A percentile compares a stretch with the other conserved stretches of the same genome.
Conservation (phyloP, 1,139 yeast species). For the Candida sanyaensis region DNA sequence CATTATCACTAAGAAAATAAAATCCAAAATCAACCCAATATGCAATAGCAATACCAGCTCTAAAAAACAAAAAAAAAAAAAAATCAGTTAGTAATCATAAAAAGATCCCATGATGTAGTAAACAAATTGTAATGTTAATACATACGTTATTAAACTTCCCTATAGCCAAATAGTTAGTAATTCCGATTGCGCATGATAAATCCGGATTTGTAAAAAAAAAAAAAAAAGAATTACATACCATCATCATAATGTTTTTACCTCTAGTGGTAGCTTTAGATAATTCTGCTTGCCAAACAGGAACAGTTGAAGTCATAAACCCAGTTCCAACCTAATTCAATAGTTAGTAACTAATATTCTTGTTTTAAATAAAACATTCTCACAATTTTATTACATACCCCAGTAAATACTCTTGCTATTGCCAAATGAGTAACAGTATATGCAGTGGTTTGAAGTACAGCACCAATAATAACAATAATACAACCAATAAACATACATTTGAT, state of each 20-base stretch:
- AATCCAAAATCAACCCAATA: slow-evolving; percentile 50
- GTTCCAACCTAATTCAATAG: slow-evolving; percentile 34
- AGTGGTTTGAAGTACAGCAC: slow-evolving; percentile 38
- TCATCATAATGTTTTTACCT: slow-evolving; percentile 35
- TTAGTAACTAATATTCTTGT: background rate
- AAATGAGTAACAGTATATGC: slow-evolving; percentile 35
- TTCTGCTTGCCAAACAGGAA: slow-evolving; percentile 43
- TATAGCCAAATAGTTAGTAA: slow-evolving; percentile 13
- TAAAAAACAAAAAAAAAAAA: background rate
- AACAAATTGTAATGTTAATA: background rate
- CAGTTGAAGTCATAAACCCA: slow-evolving; percentile 37
- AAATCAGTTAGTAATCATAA: no score
- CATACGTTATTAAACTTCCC: slow-evolving; percentile 35
- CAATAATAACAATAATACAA: slow-evolving; percentile 32
- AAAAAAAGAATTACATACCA: background rate
- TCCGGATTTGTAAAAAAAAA: background rate
- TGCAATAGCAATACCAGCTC: slow-evolving; percentile 38
- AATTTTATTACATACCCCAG: slow-evolving; percentile 14
- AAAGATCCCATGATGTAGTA: no score
- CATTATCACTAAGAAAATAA: slow-evolving; percentile 27
- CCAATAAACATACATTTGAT: slow-evolving; percentile 33
- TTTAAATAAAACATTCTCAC: background rate
- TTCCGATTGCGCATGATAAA: background rate
- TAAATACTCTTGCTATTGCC: slow-evolving; percentile 41
- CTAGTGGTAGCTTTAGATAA: slow-evolving; percentile 35